Evolutionary conservation across 2,329 filamentous ascomycete species (phyloP), one percentile per base, ranked within the genome.

Genomic region (Aspergillus sp.): DNA sequence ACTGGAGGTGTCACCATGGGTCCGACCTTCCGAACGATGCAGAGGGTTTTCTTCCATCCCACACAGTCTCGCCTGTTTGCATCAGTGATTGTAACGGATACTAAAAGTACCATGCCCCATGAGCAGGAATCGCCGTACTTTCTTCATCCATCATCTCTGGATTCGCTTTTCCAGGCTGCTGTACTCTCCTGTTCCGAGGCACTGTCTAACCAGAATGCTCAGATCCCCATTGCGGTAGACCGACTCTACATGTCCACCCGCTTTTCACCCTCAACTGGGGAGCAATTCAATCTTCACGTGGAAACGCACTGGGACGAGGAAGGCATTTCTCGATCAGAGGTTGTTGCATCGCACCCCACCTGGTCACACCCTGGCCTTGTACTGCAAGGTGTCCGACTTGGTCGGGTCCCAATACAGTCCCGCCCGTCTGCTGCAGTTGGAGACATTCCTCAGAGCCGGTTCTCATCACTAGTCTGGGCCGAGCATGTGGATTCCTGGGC

Each of bases 121-220:
- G 63, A 66, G 39, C 58, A 38, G 8, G 62, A 69, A 41, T 61
- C 57, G 1, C 36, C 64, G 1, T 60, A 56, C 42, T 60, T 66
- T 8, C 61, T 69, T 19, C 66, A 69, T 36, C 67, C 66, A 4
- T 67, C 65, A 11, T 63, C 64, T 4, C 61, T 69, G 8, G 67
- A 69, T n/a, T 36, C 53, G 10, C 52, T 69, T 5, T 68, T 69
- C 61, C 66, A 69, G 41, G 62, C 62, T 17, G 64, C 63, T 13
- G 55, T 69, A n/a, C 36, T 69, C n/a, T 62, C 66, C 6, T 62
- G 59, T 39, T 65, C 64, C 0, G 61, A 65, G 6, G 59, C 56
- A n/a, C 56, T 67, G 2, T 54, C 57, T 2, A 67, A 58, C 47
- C 58, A 58, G 13, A 54, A 64, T 8, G 64, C 66, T 5, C 62